Evolutionary conservation across 2,329 filamentous ascomycete species (phyloP), one percentile per base, ranked within the genome.

Genomic region (Calonectria pauciramosa): DNA sequence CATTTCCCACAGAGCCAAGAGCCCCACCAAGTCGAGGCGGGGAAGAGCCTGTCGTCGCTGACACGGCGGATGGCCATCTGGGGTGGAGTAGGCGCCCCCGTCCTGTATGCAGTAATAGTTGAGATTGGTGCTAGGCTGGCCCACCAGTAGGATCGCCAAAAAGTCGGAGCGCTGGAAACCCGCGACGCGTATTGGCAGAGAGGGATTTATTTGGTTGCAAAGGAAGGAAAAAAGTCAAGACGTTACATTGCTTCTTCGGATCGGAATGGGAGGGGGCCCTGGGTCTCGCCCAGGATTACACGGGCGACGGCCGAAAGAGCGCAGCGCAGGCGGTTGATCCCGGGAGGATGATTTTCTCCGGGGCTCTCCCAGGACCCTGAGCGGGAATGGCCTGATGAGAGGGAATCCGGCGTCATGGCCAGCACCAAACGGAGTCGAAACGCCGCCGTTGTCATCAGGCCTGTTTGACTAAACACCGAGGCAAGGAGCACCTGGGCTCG

Each of bases 361-460:
- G 47, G 47, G 44, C 32, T 54, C 47, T 32, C 34, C 41, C 34
- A 67, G 36, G 68, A 69, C 68, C 68, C 68, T 71, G 72, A 54
- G 28, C 32, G 32, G 47, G 63, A 74, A 74, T 74, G 72, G 72
- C 28, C 72, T 74, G 72, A 74, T 64, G 36, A 20, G 30, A 59
- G 47, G 34, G 30, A 67, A 59, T 38, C n/a, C 9, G 47, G 70
- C 63, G n/a, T 23, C 28, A 32, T 28, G 36, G 34, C 30, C 51
- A 20, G 64, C 44, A 51, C 44, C 52, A 18, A 36, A 71, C 68
- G 68, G 72, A 71, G 72, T 64, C 63, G 41, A 38, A 71, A 68
- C 34, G 47, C 72, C 72, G 72, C 63, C n/a, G 34, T 54, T 44
- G 52, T 30, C 64, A 64, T 44, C 52, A 26, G 44, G 13, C 51